A percentile compares a stretch with the other conserved stretches of the same genome.
Conservation (phyloP, 2,329 filamentous ascomycete species). For the Mycosphaerella arachidis region DNA sequence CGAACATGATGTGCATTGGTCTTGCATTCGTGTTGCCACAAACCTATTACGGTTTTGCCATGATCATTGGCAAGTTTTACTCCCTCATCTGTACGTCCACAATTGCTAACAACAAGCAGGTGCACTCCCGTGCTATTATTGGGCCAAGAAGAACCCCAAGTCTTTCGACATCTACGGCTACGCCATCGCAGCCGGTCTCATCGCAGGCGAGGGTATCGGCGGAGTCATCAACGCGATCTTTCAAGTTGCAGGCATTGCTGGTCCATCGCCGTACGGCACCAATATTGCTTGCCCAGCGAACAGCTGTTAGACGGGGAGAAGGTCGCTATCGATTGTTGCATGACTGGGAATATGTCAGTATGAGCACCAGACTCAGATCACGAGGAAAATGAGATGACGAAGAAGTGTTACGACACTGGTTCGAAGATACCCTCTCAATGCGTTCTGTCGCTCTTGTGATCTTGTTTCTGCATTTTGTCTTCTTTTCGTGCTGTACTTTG, state of each 20-base stretch:
- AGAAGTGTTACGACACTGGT: neutral
- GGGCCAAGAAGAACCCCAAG: constrained; percentile 51
- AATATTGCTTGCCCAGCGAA: constrained; percentile 40
- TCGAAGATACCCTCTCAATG: neutral
- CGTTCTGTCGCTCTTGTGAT: neutral
- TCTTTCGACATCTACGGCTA: constrained; percentile 56
- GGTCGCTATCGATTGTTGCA: neutral
- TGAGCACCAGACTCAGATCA: neutral
- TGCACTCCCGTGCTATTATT: constrained; percentile 49
- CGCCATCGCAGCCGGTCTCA: constrained; percentile 56
- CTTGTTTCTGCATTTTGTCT: neutral
- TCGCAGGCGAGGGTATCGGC: constrained; percentile 60
- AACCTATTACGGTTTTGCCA: constrained; percentile 56
- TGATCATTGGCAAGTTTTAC: constrained; percentile 45
- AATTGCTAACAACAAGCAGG: too few species aligned
- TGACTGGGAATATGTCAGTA: neutral
- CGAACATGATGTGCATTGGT: constrained; percentile 57
- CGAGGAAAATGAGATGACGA: neutral
- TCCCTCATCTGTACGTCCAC: too few species aligned
- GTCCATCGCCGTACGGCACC: constrained; percentile 39
- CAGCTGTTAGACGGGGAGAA: constrained; percentile 24
- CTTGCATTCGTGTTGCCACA: constrained; percentile 56
- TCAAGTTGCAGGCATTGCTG: constrained; percentile 43
- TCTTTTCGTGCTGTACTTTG: too few species aligned
- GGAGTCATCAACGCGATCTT: constrained; percentile 58